phyloP scores from a whole-genome alignment of 768 basidiomycete genomes.

The Hortiboletus campestris region DNA sequence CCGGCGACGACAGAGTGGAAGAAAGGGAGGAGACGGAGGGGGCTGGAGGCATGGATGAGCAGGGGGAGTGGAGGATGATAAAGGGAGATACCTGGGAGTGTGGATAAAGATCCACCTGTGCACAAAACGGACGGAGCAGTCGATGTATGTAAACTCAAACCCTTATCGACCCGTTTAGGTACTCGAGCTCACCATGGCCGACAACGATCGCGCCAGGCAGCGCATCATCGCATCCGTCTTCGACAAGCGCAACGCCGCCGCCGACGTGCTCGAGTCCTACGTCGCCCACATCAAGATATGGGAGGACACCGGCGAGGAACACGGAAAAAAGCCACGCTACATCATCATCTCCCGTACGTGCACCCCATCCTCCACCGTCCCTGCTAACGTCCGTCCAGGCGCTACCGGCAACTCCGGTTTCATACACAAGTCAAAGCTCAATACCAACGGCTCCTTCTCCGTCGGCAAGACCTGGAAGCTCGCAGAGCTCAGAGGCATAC shows the following conservation, averaged over 20 bases:
- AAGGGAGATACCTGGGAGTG: conserved; percentile 8
- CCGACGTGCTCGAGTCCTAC: conserved; percentile 72
- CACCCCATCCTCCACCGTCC: neutral
- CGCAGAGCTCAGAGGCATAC: conserved; percentile 74
- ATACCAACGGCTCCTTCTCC: conserved; percentile 91
- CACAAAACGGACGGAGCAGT: neutral
- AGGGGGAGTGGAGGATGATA: neutral
- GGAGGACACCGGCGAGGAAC: conserved; percentile 79
- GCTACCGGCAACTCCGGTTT: conserved; percentile 60
- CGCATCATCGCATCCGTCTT: conserved; percentile 85
- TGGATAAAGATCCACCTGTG: neutral
- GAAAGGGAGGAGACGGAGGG: conserved; percentile 22
- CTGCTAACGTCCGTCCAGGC: conserved; percentile 39
- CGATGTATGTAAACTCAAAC: neutral
- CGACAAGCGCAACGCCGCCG: conserved; percentile 62
- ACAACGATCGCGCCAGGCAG: conserved; percentile 53
- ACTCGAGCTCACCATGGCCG: conserved; percentile 31
- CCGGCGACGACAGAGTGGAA: conserved; percentile 32
- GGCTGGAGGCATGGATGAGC: conserved; percentile 17
- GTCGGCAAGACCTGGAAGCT: conserved; percentile 97
- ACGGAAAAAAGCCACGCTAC: conserved; percentile 81
- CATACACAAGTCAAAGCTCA: conserved; percentile 96
- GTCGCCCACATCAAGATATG: conserved; percentile 90
- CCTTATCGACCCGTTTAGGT: conserved; percentile 11
- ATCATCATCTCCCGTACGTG: conserved; percentile 89